phyloP scores from a whole-genome alignment of 1,284 basidiomycete species.

The Calocybe gambosa region DNA sequence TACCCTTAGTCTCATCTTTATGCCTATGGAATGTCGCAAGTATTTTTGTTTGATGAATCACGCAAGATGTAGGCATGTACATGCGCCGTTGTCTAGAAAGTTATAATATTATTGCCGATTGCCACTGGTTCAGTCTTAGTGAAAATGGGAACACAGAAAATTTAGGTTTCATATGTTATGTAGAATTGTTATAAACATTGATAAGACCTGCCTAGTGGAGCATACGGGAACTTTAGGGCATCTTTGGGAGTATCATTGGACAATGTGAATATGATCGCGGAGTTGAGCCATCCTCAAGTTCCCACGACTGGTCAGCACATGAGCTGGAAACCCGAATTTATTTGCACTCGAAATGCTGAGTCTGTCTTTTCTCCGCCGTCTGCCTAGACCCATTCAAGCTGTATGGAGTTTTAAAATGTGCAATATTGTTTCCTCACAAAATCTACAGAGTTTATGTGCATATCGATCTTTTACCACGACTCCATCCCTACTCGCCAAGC shows the following conservation, averaged over 20 bases:
- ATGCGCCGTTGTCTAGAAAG: no score
- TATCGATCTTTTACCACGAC: conserved; percentile 47
- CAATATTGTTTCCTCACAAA: background rate
- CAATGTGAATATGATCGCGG: background rate
- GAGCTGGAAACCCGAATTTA: background rate
- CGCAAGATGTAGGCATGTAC: background rate
- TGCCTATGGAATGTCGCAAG: background rate
- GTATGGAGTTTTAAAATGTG: conserved; percentile 2
- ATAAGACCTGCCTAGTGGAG: no score
- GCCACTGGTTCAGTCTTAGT: no score
- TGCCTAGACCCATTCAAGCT: conserved; percentile 8
- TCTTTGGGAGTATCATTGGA: no score
- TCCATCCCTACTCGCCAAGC: conserved; percentile 37
- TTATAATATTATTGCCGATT: no score
- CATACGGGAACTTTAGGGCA: no score
- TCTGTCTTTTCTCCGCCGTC: conserved; percentile 23
- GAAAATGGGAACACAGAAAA: no score
- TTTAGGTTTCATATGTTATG: no score
- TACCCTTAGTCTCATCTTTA: background rate
- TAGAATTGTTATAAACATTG: no score
- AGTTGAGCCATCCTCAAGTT: background rate
- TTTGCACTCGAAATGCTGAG: conserved; percentile 12
- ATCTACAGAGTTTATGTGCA: conserved; percentile 9
- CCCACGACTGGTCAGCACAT: conserved; percentile 7
- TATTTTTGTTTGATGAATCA: background rate